Evolutionary conservation across 139 green algal genomes (phyloP), one percentile per base, ranked within the genome.

Genomic region (Tetraselmis striata): DNA sequence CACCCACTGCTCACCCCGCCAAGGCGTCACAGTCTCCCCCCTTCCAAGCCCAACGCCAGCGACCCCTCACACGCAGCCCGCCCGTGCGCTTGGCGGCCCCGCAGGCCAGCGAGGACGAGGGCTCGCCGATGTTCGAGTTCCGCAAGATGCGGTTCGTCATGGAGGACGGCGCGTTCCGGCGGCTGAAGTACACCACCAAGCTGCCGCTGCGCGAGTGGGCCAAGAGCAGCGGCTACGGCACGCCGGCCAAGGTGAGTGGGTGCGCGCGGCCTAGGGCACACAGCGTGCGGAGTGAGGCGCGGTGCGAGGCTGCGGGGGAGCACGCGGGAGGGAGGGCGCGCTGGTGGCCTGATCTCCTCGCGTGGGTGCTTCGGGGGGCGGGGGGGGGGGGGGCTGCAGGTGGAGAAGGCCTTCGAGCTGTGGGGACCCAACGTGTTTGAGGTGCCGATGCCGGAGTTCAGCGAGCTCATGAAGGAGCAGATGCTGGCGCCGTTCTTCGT

Each of bases 401-500:
- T 90, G 76, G 77, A 85, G 29, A 83, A 84, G 0, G 92, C 91
- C 0, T 79, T 89, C 28, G 87, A 91, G 59, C 86, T 85, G 30
- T 96, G 91, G 90, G 93, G 93, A 23, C 80, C 86, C 28, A 96
- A 96, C 83, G 83, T 83, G 23, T 94, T 93, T 77, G 87, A 90
- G 26, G 88, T 98, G 58, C 93, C 95, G 0, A 79, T 97, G 74
- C 95, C 95, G 0, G 27, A 83, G 0, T 98, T 98, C 83, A 59
- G 28, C 0, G 82, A 88, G 18, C 85, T 98, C 76, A 89, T 98
- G 2, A 88, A 90, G 86, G 93, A 98, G 81, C 96, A 99, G 88
- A 91, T 99, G 81, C 77, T 98, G 77, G 97, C 95, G 59, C 96
- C 96, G 0, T 99, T 99, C 90, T 99, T 99, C 82, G 90, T 95